phyloP scores from a whole-genome alignment of 345 rosid genomes.

The Luvunga scandens region DNA sequence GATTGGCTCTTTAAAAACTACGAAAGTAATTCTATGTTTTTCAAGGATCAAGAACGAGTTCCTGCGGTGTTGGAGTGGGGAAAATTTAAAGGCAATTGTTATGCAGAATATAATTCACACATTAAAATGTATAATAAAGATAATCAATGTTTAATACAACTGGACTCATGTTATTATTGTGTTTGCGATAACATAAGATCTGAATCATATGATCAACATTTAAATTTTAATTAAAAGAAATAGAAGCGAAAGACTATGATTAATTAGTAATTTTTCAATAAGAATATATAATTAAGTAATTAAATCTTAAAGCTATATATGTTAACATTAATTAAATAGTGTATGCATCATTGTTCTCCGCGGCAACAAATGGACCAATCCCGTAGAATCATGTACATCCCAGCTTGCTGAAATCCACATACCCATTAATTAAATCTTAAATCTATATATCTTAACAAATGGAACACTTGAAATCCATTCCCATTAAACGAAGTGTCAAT shows the following conservation, averaged over 20 bases:
- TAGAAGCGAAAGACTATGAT: neutral
- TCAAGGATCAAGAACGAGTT: neutral
- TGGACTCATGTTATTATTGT: too few relatives aligned
- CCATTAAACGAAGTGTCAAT: neutral
- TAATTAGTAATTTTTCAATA: too few relatives aligned
- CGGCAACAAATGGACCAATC: conserved; percentile 94
- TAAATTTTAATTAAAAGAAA: neutral
- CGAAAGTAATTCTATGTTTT: too few relatives aligned
- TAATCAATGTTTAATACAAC: too few relatives aligned
- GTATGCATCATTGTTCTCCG: conserved; percentile 92
- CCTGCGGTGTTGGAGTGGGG: neutral
- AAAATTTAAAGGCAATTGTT: neutral
- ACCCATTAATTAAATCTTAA: too few relatives aligned
- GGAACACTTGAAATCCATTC: conserved; percentile 44
- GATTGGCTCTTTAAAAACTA: too few relatives aligned
- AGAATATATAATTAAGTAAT: too few relatives aligned
- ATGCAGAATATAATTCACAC: neutral
- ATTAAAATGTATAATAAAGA: too few relatives aligned
- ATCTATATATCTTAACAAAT: conserved; percentile 78
- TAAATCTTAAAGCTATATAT: too few relatives aligned
- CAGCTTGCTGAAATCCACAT: conserved; percentile 83
- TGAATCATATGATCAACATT: conserved; percentile 20
- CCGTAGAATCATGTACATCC: conserved; percentile 84
- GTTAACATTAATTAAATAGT: neutral
- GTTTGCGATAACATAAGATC: neutral